phyloP scores from a whole-genome alignment of 2,329 filamentous ascomycete genomes.

The Colletotrichum tamarilloi region DNA sequence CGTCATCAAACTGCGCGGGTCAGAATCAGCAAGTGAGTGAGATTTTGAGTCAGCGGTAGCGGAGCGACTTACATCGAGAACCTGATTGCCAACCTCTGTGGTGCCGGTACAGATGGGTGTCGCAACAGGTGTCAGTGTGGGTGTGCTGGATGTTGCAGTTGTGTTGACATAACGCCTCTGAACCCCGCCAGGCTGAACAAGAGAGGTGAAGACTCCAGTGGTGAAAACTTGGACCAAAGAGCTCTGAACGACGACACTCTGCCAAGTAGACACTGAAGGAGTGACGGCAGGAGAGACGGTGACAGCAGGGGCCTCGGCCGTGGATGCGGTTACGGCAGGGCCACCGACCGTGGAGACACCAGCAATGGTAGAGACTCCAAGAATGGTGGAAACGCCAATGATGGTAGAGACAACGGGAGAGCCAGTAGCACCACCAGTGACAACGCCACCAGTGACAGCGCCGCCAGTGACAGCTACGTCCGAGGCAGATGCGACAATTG shows the following conservation, averaged over 20 bases:
- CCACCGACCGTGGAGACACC: not conserved
- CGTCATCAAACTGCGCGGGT: conserved; percentile 48
- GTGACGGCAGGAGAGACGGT: conserved; percentile 35
- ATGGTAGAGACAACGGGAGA: not conserved
- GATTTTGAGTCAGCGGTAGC: conserved; percentile 31
- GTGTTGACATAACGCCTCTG: conserved; percentile 17
- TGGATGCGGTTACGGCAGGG: not conserved
- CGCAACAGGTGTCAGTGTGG: conserved; percentile 19
- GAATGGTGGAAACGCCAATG: not conserved
- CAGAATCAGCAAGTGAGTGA: not conserved
- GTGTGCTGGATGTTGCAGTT: not conserved
- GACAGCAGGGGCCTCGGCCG: not conserved
- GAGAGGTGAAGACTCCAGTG: not conserved
- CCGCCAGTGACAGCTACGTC: not conserved
- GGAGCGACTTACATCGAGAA: conserved; percentile 48
- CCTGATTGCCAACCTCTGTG: conserved; percentile 48
- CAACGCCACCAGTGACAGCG: conserved; percentile 38
- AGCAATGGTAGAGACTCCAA: not conserved
- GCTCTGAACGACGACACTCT: conserved; percentile 32
- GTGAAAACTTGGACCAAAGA: conserved; percentile 16
- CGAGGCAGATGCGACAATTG: not conserved
- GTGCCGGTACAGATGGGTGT: conserved; percentile 35
- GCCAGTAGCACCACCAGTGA: conserved; percentile 39
- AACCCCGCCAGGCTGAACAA: conserved; percentile 5
- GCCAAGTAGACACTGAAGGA: conserved; percentile 41